These are phyloP conservation scores for Dothidotthia symphoricarpi DNA, from an alignment of 2,329 filamentous ascomycete genomes.

Conservation along the genomic window DNA sequence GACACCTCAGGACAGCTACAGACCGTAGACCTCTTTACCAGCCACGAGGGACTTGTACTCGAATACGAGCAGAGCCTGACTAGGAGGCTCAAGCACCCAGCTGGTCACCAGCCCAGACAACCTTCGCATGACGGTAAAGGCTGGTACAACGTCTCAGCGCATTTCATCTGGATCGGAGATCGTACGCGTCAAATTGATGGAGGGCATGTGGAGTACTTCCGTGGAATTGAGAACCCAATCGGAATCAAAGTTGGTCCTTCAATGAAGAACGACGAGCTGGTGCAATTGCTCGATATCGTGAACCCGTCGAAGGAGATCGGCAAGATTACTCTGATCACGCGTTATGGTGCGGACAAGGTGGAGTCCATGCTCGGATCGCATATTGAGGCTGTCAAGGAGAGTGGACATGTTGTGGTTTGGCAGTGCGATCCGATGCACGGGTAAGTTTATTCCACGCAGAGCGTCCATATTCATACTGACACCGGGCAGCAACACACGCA, in stretches of 20 bases:
- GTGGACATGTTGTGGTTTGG: constrained; percentile 80
- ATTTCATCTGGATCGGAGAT: constrained; percentile 98
- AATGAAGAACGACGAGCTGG: constrained; percentile 73
- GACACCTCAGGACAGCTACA: constrained; percentile 80
- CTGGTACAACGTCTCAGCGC: constrained; percentile 91
- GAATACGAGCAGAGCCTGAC: constrained; percentile 93
- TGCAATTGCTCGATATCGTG: constrained; percentile 76
- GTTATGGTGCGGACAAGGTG: constrained; percentile 82
- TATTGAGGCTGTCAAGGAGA: constrained; percentile 83
- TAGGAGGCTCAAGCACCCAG: constrained; percentile 66
- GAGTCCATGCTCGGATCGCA: constrained; percentile 73
- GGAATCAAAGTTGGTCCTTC: constrained; percentile 94
- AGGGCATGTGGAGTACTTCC: constrained; percentile 95
- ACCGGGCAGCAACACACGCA: constrained; percentile 54
- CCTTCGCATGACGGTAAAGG: constrained; percentile 51
- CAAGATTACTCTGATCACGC: constrained; percentile 94
- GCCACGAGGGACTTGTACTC: constrained; percentile 88
- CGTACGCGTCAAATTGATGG: constrained; percentile 90
- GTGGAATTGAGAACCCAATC: constrained; percentile 91
- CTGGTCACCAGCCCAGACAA: constrained; percentile 39
- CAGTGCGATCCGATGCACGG: constrained; percentile 99
- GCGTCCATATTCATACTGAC: constrained; percentile 8
- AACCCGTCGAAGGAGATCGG: constrained; percentile 81
- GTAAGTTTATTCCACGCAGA: constrained; percentile 26
- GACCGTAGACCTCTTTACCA: constrained; percentile 92